Conservation (phyloP, 805 yeast genomes). For the Starmera dryadoides region DNA sequence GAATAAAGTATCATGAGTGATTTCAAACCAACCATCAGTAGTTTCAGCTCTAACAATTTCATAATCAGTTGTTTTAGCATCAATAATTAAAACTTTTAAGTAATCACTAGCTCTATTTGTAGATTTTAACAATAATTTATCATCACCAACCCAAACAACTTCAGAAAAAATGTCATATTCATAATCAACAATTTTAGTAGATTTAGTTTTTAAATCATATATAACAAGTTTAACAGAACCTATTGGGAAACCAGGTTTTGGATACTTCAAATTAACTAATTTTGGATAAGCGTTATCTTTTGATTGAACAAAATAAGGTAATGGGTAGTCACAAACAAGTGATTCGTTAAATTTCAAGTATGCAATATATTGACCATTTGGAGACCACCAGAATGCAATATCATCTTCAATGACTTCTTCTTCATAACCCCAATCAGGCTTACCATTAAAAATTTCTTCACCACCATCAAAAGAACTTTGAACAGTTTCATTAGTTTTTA, state of each 20-base stretch:
- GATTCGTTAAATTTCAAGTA: slow-evolving; percentile 69
- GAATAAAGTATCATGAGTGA: slow-evolving; percentile 53
- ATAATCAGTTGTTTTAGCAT: slow-evolving; percentile 31
- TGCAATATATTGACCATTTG: slow-evolving; percentile 55
- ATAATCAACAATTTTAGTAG: slow-evolving; percentile 34
- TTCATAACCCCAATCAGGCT: slow-evolving; percentile 93
- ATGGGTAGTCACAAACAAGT: slow-evolving; percentile 60
- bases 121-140: slow-evolving; percentile 43
- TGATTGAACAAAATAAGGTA: slow-evolving; percentile 66
- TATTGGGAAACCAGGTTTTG: slow-evolving; percentile 76
- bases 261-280: slow-evolving; percentile 59
- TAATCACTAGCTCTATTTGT: slow-evolving; percentile 63
- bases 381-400: slow-evolving; percentile 84
- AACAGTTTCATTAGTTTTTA: slow-evolving; percentile 18
- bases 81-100: slow-evolving; percentile 49
- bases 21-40: slow-evolving; percentile 67
- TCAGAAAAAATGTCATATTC: slow-evolving; percentile 49
- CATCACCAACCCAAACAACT: slow-evolving; percentile 60
- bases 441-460: slow-evolving; percentile 68
- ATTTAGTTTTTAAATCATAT: slow-evolving; percentile 27
- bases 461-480: slow-evolving; percentile 66
- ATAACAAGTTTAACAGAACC: slow-evolving; percentile 55
- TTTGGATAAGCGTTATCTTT: slow-evolving; percentile 51
- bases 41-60: slow-evolving; percentile 40
- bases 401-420: slow-evolving; percentile 77